These are phyloP conservation scores for Aquanectria penicillioides DNA, from an alignment of 2,329 filamentous ascomycete genomes.

Conservation along the genomic window DNA sequence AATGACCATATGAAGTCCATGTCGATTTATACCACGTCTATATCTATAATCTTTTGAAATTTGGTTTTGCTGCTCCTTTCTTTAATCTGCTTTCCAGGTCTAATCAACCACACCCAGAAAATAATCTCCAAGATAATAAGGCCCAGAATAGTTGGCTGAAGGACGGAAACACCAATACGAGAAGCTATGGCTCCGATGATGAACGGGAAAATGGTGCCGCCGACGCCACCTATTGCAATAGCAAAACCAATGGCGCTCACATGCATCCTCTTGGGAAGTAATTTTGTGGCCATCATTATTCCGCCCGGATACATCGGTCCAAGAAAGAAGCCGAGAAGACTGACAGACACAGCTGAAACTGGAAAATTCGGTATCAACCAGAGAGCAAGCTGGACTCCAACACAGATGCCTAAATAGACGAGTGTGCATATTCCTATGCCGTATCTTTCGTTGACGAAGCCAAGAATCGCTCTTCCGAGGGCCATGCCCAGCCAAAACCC, in stretches of 20 bases:
- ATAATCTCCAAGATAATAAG: neutral
- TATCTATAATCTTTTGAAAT: too few relatives aligned
- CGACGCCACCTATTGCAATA: constrained; percentile 78
- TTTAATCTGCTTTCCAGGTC: neutral
- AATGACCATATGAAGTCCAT: too few relatives aligned
- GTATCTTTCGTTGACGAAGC: constrained; percentile 76
- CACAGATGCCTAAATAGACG: constrained; percentile 70
- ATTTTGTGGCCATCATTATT: constrained; percentile 75
- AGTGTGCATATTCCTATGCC: constrained; percentile 74
- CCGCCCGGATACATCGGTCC: constrained; percentile 81
- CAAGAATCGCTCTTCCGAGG: constrained; percentile 74
- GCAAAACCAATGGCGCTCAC: constrained; percentile 82
- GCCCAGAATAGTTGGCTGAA: constrained; percentile 65
- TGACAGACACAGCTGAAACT: constrained; percentile 76
- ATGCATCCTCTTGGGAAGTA: constrained; percentile 77
- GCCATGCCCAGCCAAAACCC: constrained; percentile 87
- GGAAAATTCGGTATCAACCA: constrained; percentile 85
- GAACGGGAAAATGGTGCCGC: constrained; percentile 73
- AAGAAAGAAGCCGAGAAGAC: constrained; percentile 80
- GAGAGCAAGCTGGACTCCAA: constrained; percentile 76
- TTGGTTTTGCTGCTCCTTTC: too few relatives aligned
- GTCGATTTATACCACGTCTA: too few relatives aligned
- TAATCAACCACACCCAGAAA: neutral
- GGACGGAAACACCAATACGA: constrained; percentile 61
- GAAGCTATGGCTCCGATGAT: constrained; percentile 74